Evolutionary conservation across 78 protist genomes (phyloP).

Genomic region (Chrysochromulina tobinii): DNA sequence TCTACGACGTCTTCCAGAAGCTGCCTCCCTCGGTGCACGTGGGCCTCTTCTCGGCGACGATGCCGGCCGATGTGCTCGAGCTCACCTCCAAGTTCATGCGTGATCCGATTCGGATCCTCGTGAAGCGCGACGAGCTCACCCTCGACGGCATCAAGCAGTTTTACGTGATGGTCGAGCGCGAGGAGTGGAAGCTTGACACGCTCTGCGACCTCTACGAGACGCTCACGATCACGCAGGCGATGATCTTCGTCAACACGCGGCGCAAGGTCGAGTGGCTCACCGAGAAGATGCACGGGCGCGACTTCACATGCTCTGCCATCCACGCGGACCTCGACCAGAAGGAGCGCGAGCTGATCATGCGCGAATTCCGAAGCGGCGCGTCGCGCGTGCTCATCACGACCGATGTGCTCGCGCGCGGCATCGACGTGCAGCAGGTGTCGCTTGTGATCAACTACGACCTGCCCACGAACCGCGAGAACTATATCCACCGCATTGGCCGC

Average conservation of each 20-base stretch:
- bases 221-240: constrained; percentile 93
- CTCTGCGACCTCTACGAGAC: constrained; percentile 98
- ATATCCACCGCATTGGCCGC: constrained; percentile 97
- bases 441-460: constrained; percentile 99
- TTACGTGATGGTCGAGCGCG: constrained; percentile 90
- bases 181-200: constrained; percentile 97
- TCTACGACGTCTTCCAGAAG: constrained; percentile 94
- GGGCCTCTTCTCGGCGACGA: constrained; percentile 97
- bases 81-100: constrained; percentile 96
- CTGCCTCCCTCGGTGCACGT: constrained; percentile 92
- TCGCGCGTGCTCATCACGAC: constrained; percentile 99
- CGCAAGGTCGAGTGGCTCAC: constrained; percentile 95
- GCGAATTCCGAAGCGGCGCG: constrained; percentile 93
- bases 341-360: constrained; percentile 95
- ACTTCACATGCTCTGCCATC: constrained; percentile 93
- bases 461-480: constrained; percentile 96
- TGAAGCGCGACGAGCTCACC: constrained; percentile 91
- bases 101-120: constrained; percentile 91
- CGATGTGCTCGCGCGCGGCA: constrained; percentile 98
- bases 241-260: constrained; percentile 95
- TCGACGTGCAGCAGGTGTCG: constrained; percentile 98
- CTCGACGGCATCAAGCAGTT: constrained; percentile 99
- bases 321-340: constrained; percentile 97
- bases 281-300: constrained; percentile 74
- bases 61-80: constrained; percentile 95